Evolutionary conservation across 2,329 filamentous ascomycete species (phyloP).

Genomic region (Pleurostoma richardsiae): DNA sequence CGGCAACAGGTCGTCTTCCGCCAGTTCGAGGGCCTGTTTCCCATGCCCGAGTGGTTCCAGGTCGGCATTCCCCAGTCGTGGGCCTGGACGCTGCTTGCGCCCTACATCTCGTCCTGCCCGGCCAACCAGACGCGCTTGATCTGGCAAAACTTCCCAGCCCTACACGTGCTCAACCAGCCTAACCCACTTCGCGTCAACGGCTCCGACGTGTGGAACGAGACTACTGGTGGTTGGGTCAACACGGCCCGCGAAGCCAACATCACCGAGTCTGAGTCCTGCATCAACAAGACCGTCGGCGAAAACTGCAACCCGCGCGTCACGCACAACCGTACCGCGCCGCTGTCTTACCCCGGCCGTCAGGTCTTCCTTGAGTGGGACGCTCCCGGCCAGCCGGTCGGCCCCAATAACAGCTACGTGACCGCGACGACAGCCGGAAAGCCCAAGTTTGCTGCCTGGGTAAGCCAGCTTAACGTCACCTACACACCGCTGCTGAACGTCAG

Average conservation of each 20-base stretch:
- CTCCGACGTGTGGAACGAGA: slow-evolving; percentile 58
- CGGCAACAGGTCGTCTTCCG: slow-evolving; percentile 83
- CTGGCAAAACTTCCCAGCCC: slow-evolving; percentile 79
- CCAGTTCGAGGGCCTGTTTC: slow-evolving; percentile 73
- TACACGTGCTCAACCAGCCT: slow-evolving; percentile 70
- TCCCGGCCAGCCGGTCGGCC: slow-evolving; percentile 64
- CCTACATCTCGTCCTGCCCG: slow-evolving; percentile 75
- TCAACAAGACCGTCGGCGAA: slow-evolving; percentile 49
- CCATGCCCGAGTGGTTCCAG: slow-evolving; percentile 81
- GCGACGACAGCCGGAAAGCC: slow-evolving; percentile 52
- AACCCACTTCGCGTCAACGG: slow-evolving; percentile 66
- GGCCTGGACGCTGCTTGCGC: slow-evolving; percentile 77
- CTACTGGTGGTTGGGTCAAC: slow-evolving; percentile 52
- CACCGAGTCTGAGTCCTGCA: slow-evolving; percentile 43
- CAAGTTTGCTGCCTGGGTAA: slow-evolving; percentile 69
- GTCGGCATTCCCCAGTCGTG: slow-evolving; percentile 77
- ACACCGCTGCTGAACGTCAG: slow-evolving; percentile 50
- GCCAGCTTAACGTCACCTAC: slow-evolving; percentile 72
- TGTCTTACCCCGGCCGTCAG: slow-evolving; percentile 69
- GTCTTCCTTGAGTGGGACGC: slow-evolving; percentile 70
- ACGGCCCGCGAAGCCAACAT: slow-evolving; percentile 45
- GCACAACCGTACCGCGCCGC: slow-evolving; percentile 63
- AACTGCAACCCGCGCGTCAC: slow-evolving; percentile 61
- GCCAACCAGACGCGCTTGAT: slow-evolving; percentile 65
- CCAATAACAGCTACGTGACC: slow-evolving; percentile 80